Evolutionary conservation across 2,329 filamentous ascomycete genomes (phyloP), one percentile per base, ranked within the genome.

Genomic region (Apiospora pterosperma): DNA sequence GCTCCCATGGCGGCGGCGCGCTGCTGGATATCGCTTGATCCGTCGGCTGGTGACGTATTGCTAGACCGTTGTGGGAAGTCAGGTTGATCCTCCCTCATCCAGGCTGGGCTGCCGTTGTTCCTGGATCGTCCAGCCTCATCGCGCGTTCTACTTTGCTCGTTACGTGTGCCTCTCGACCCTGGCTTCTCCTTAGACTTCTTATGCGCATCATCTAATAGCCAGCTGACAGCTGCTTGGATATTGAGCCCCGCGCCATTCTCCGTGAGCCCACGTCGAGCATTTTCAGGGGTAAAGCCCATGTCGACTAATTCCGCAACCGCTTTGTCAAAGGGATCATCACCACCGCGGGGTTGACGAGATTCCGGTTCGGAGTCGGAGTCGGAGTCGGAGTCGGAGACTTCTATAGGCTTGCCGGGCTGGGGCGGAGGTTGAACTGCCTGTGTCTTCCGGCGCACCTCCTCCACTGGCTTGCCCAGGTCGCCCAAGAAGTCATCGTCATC

Each of bases 131-230:
- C 74, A 25, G 65, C 61, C 2, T 66, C 67, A 66, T 80, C 68
- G 81, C 79, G 67, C 77, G 76, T 69, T 76, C 77, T 68, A 75
- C 74, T 70, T 74, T 63, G 74, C 64, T 77, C 79, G 19, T 82
- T 79, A 23, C 77, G 78, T 10, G 82, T 78, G 36, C 81, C 82
- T 62, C 79, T 78, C 19, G 85, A 83, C 42, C 87, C 82, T 8
- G 86, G 82, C 74, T 93, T 93, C 69, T 91, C 88, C 67, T 90
- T 92, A 28, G 93, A 87, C 75, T 96, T 90, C 42, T 88, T 85
- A 75, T 99, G 96, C 6, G 96, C 96, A 75, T 97, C 92, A 64
- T 96, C 96, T 39, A 99, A 80, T 11, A 99, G 84, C 89, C 91
- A 96, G 44, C 94, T 90, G 7, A 97, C 92, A 2, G 95, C 95